Evolutionary conservation across 2,329 filamentous ascomycete species (phyloP).

Genomic region (Microsporum canis): DNA sequence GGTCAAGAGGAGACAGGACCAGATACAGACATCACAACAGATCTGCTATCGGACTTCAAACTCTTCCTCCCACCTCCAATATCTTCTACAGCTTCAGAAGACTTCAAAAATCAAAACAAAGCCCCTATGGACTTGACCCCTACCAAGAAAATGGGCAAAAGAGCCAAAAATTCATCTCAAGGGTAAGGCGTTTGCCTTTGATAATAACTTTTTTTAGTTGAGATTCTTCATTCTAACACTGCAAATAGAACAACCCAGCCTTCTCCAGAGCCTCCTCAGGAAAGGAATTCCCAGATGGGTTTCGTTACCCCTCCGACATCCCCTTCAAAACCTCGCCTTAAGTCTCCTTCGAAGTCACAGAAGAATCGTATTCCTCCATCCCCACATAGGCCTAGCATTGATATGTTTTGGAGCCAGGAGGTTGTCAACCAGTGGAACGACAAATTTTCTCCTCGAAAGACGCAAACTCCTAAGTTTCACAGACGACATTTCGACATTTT

Average conservation of each 20-base stretch:
- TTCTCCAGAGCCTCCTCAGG: neutral
- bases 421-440: conserved; percentile 45
- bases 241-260: neutral
- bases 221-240: neutral
- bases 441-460: conserved; percentile 42
- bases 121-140: neutral
- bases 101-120: neutral
- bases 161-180: neutral
- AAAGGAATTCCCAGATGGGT: neutral
- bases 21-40: neutral
- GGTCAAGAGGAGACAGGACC: neutral
- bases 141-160: neutral
- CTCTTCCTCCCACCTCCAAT: neutral
- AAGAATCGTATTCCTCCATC: conserved; percentile 37
- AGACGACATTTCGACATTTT: conserved; percentile 20
- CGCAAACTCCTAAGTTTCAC: conserved; percentile 12
- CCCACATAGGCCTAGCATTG: conserved; percentile 40
- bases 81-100: neutral
- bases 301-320: conserved; percentile 34
- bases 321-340: conserved; percentile 32
- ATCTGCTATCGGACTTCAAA: neutral
- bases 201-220: neutral
- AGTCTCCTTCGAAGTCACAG: conserved; percentile 38
- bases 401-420: conserved; percentile 45
- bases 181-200: neutral